Evolutionary conservation across 148 eudicot species (phyloP).

Genomic region (Bassia scoparia): DNA sequence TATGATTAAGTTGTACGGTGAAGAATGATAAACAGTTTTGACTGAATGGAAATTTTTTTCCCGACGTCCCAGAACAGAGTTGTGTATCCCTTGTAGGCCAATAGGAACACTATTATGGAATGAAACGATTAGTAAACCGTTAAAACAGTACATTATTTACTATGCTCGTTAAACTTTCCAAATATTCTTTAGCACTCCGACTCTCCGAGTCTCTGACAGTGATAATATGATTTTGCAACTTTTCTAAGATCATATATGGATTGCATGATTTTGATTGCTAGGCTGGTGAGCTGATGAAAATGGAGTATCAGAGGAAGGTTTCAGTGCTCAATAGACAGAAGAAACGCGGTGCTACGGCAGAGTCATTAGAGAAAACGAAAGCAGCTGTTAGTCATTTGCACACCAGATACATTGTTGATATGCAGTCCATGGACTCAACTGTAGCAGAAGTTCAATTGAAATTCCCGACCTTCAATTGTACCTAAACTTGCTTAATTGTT

Average conservation of each 20-base stretch:
- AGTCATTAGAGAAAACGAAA: conserved; percentile 86
- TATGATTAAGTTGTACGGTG: background rate
- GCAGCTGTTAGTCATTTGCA: conserved; percentile 98
- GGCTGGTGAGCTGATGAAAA: conserved; percentile 94
- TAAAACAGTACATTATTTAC: no score
- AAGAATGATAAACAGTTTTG: background rate
- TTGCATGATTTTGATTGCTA: conserved; percentile 17
- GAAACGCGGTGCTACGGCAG: conserved; percentile 70
- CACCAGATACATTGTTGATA: conserved; percentile 93
- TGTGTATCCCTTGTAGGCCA: background rate
- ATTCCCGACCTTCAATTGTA: conserved; percentile 84
- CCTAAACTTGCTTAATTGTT: conserved; percentile 88
- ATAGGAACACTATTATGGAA: no score
- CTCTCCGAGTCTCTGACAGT: no score
- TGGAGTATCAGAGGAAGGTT: conserved; percentile 90
- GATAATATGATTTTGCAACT: background rate
- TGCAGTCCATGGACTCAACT: conserved; percentile 97
- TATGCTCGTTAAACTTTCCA: background rate
- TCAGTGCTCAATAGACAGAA: conserved; percentile 67
- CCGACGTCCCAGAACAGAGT: background rate
- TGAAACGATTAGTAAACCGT: no score
- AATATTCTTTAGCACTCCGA: no score
- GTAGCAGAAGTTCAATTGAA: conserved; percentile 83
- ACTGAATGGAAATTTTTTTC: background rate
- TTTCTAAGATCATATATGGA: background rate